These are phyloP conservation scores for Pseudotsuga menziesii DNA, from an alignment of 75 land plant species.

Conservation along the genomic window DNA sequence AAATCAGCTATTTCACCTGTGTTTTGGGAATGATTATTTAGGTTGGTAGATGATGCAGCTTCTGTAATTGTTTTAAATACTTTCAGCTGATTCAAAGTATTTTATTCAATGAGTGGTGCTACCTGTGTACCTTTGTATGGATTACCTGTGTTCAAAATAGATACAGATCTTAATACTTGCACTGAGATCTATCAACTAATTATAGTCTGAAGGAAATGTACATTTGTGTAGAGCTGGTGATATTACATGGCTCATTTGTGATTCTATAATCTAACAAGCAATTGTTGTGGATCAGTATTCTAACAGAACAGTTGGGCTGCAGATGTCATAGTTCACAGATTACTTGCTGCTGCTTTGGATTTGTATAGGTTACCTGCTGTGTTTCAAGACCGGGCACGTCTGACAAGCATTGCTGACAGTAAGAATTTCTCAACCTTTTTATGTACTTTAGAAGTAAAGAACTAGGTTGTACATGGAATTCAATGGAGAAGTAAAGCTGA, in stretches of 20 bases:
- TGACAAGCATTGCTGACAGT: slow-evolving; percentile 91
- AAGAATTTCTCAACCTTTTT: slow-evolving; percentile 14
- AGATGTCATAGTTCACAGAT: slow-evolving; percentile 96
- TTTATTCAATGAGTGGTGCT: not conserved
- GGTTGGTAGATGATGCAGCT: not conserved
- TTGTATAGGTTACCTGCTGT: slow-evolving; percentile 63
- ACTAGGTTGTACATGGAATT: no score
- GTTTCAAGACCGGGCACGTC: slow-evolving; percentile 66
- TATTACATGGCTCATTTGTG: not conserved
- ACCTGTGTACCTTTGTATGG: not conserved
- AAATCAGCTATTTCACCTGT: not conserved
- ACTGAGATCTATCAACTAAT: not conserved
- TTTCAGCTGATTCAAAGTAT: not conserved
- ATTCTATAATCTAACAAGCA: not conserved
- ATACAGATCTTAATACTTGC: not conserved
- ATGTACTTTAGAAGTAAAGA: not conserved
- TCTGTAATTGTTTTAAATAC: not conserved
- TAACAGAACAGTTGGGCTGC: slow-evolving; percentile 17
- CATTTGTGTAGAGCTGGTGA: not conserved
- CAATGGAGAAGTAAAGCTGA: no score
- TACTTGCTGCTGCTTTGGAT: slow-evolving; percentile 92
- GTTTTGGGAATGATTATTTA: not conserved
- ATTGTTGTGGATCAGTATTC: not conserved
- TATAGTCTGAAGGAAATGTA: not conserved
- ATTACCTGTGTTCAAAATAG: not conserved